Evolutionary conservation across 116 monocot genomes (phyloP).

Genomic region (Trichopus zeylanicus): DNA sequence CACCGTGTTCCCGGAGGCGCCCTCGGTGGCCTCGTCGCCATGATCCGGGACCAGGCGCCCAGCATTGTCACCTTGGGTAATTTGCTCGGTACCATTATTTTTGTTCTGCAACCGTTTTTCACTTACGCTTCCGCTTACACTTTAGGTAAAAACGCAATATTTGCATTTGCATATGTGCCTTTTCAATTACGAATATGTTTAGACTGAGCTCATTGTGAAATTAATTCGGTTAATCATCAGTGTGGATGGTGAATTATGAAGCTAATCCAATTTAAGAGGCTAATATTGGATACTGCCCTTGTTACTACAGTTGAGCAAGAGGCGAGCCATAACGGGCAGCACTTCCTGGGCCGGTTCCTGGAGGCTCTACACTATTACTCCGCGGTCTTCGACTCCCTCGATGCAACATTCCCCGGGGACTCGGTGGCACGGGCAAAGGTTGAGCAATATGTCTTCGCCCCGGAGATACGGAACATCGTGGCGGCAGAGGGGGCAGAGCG

Average conservation of each 20-base stretch:
- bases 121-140: too few relatives aligned
- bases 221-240: too few relatives aligned
- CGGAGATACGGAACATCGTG: constrained; percentile 41
- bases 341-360: constrained; percentile 34
- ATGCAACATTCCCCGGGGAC: constrained; percentile 35
- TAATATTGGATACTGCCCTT: too few relatives aligned
- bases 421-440: constrained; percentile 34
- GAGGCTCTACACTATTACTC: constrained; percentile 50
- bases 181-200: too few relatives aligned
- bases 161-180: too few relatives aligned
- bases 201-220: too few relatives aligned
- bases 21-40: constrained; percentile 18
- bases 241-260: too few relatives aligned
- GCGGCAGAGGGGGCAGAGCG: constrained; percentile 33
- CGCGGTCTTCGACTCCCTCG: constrained; percentile 36
- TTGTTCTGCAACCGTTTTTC: too few relatives aligned
- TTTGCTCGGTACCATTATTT: too few relatives aligned
- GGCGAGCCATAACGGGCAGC: constrained; percentile 33
- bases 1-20: constrained; percentile 15
- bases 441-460: constrained; percentile 27
- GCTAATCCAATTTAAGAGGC: too few relatives aligned
- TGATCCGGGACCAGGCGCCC: constrained; percentile 27
- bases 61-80: constrained; percentile 34
- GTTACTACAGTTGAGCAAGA: constrained; percentile 59
- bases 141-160: too few relatives aligned